Percentiles rank a stretch among this genome's conserved stretches.
These are phyloP conservation scores for Hirsutella minnesotensis DNA, from an alignment of 2,329 filamentous ascomycete genomes.

Conservation along the genomic window DNA sequence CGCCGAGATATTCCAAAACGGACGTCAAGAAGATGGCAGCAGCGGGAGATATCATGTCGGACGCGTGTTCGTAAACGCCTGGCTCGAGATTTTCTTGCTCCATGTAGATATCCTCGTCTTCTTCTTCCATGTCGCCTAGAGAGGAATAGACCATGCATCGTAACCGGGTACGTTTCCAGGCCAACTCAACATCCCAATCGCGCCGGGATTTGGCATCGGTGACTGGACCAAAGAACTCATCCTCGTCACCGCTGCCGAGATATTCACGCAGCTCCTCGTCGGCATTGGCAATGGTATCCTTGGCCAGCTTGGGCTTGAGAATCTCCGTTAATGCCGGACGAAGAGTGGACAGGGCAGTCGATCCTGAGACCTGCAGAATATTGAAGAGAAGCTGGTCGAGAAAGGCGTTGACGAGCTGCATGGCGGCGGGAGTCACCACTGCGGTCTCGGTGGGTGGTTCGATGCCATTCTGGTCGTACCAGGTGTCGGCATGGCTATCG, in stretches of 20 bases:
- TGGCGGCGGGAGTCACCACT: slow-evolving; percentile 58
- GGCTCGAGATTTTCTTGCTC: slow-evolving; percentile 63
- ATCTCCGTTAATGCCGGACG: slow-evolving; percentile 77
- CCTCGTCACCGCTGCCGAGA: slow-evolving; percentile 65
- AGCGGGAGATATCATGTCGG: slow-evolving; percentile 70
- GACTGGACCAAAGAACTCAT: slow-evolving; percentile 51
- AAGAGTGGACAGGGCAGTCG: slow-evolving; percentile 62
- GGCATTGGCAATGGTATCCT: slow-evolving; percentile 69
- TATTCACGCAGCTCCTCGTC: slow-evolving; percentile 85
- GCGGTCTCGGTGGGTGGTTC: slow-evolving; percentile 57
- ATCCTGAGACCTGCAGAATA: slow-evolving; percentile 69
- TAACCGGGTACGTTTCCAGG: slow-evolving; percentile 87
- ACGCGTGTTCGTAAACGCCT: slow-evolving; percentile 42
- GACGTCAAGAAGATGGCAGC: slow-evolving; percentile 94
- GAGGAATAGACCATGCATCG: slow-evolving; percentile 98
- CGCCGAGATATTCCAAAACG: slow-evolving; percentile 85
- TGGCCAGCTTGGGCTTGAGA: slow-evolving; percentile 78
- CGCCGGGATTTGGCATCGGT: slow-evolving; percentile 30
- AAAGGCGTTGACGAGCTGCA: slow-evolving; percentile 78
- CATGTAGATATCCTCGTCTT: slow-evolving; percentile 85
- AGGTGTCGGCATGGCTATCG: slow-evolving; percentile 58
- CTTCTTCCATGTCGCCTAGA: slow-evolving; percentile 91
- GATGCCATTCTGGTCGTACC: slow-evolving; percentile 57
- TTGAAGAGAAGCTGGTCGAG: slow-evolving; percentile 89
- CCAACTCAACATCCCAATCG: slow-evolving; percentile 80